Evolutionary conservation across 2,329 filamentous ascomycete genomes (phyloP).

Genomic region (Epichloe gansuensis): DNA sequence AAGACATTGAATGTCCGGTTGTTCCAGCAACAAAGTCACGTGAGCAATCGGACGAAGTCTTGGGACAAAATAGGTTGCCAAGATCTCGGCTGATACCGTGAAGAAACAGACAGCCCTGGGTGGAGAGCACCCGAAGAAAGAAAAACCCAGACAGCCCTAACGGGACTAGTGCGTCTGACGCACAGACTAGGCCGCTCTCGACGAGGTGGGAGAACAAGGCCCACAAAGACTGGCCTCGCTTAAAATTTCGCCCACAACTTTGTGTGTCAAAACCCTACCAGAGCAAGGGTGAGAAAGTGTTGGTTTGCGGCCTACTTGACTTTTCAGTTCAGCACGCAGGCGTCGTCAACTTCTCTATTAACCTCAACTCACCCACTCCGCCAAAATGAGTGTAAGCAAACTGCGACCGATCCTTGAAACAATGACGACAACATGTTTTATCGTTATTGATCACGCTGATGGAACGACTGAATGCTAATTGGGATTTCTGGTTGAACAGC

Average conservation of each 20-base stretch:
- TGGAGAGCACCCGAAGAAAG: neutral
- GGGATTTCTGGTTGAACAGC: conserved; percentile 19
- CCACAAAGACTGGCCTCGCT: conserved; percentile 18
- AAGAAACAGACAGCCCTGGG: conserved; percentile 6
- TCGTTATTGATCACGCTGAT: neutral
- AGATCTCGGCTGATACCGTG: conserved; percentile 2
- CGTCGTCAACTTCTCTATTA: conserved; percentile 24
- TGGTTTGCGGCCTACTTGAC: conserved; percentile 9
- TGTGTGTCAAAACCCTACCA: conserved; percentile 9
- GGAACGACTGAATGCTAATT: conserved; percentile 3
- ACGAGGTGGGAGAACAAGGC: no score
- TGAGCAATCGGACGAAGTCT: neutral
- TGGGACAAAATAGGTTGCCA: neutral
- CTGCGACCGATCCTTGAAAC: no score
- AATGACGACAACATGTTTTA: neutral
- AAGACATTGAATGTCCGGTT: neutral
- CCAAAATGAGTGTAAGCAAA: conserved; percentile 31
- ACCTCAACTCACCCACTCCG: conserved; percentile 25
- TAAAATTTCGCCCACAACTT: conserved; percentile 28
- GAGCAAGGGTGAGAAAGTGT: neutral
- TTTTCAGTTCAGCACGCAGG: conserved; percentile 17
- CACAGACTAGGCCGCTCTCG: conserved; percentile 12
- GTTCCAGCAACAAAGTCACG: neutral
- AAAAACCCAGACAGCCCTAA: conserved; percentile 5
- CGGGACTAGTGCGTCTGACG: conserved; percentile 6